Evolutionary conservation across 257 asterid genomes (phyloP).

Genomic region (Penstemon barbatus): DNA sequence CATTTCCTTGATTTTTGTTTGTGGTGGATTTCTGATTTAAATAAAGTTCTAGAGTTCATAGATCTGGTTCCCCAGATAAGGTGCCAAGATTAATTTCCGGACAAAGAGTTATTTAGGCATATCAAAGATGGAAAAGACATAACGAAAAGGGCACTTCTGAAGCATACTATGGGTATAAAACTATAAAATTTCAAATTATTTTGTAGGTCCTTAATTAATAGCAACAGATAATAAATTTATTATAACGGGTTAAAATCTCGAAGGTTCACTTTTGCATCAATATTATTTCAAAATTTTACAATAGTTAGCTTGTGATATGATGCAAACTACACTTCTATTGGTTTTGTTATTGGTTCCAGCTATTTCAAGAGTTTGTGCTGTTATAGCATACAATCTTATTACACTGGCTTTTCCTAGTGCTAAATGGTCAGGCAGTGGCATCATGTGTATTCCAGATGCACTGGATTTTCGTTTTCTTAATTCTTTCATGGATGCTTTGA

Average conservation of each 20-base stretch:
- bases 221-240: background rate
- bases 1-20: conserved; percentile 21
- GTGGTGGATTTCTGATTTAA: background rate
- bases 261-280: no score
- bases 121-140: background rate
- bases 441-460: conserved; percentile 8
- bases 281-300: background rate
- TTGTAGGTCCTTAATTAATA: conserved; percentile 1
- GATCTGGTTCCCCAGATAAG: conserved; percentile 4
- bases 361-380: conserved; percentile 17
- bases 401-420: background rate
- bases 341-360: background rate
- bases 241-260: background rate
- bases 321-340: background rate
- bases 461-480: conserved; percentile 1
- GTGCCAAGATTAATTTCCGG: background rate
- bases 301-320: conserved; percentile 12
- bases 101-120: background rate
- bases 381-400: background rate
- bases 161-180: background rate
- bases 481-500: conserved; percentile 21
- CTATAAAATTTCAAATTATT: background rate
- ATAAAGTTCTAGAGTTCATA: background rate
- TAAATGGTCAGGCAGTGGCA: background rate
- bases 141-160: background rate